These are phyloP conservation scores for Trichosanthes truncata DNA, from an alignment of 306 rosid species.

Conservation along the genomic window DNA sequence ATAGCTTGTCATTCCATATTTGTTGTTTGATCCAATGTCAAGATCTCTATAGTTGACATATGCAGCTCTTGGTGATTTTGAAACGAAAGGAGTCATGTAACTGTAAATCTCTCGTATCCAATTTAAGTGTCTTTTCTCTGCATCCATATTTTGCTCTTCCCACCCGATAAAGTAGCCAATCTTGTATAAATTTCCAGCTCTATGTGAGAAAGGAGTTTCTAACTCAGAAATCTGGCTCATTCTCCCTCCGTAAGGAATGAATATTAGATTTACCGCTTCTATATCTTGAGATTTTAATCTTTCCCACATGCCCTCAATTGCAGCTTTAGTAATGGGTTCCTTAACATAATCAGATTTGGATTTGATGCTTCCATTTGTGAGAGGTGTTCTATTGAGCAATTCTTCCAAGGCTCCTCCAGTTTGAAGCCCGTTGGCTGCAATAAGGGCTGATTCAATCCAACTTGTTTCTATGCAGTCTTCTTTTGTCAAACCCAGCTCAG, in stretches of 20 bases:
- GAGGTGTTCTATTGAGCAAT: constrained; percentile 34
- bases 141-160: neutral
- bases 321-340: constrained; percentile 33
- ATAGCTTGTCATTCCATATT: constrained; percentile 8
- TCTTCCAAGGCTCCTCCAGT: constrained; percentile 24
- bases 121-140: constrained; percentile 27
- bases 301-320: constrained; percentile 33
- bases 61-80: too few species aligned
- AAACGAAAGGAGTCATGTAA: constrained; percentile 46
- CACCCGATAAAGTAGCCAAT: constrained; percentile 29
- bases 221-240: too few species aligned
- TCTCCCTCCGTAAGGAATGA: constrained; percentile 37
- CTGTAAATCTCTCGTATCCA: constrained; percentile 61
- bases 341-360: constrained; percentile 56
- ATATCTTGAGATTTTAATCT: constrained; percentile 24
- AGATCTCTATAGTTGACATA: too few species aligned
- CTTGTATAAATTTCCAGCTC: constrained; percentile 53
- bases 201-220: constrained; percentile 47
- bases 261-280: constrained; percentile 21
- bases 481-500: constrained; percentile 41
- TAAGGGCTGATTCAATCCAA: constrained; percentile 61
- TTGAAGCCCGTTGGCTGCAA: neutral
- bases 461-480: constrained; percentile 44
- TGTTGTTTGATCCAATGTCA: too few species aligned
- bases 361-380: constrained; percentile 35